Evolutionary conservation across 78 protist species (phyloP).

Genomic region (Cyanophora paradoxa): DNA sequence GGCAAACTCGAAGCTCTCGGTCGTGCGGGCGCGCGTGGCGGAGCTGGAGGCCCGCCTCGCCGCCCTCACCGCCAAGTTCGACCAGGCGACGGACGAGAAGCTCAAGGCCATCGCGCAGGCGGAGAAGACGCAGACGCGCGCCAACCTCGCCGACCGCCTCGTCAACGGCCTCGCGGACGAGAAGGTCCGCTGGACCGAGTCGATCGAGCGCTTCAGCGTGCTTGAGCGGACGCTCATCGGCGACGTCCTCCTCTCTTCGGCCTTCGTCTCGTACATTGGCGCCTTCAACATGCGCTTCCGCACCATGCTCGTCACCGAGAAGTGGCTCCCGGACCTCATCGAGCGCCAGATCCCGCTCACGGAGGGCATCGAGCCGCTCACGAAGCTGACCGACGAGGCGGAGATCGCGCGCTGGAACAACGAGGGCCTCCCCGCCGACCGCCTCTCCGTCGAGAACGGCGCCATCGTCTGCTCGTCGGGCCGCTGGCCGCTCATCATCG

Average conservation of each 20-base stretch:
- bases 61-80: conserved; percentile 26
- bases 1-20: conserved; percentile 27
- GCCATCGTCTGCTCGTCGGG: conserved; percentile 43
- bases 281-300: conserved; percentile 57
- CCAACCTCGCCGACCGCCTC: conserved; percentile 64
- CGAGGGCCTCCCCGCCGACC: conserved; percentile 68
- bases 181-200: conserved; percentile 60
- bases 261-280: conserved; percentile 78
- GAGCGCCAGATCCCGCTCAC: conserved; percentile 36
- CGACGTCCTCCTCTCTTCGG: conserved; percentile 63
- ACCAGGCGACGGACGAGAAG: conserved; percentile 49
- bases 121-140: conserved; percentile 26
- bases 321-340: conserved; percentile 43
- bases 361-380: conserved; percentile 38
- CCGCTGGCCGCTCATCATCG: conserved; percentile 85
- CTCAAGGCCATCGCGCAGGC: conserved; percentile 34
- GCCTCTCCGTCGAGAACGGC: conserved; percentile 64
- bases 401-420: conserved; percentile 53
- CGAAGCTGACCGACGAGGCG: conserved; percentile 61
- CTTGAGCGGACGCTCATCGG: conserved; percentile 45
- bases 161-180: conserved; percentile 69
- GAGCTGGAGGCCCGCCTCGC: conserved; percentile 17
- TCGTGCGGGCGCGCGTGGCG: conserved; percentile 19
- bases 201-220: conserved; percentile 8
- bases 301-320: conserved; percentile 16